Conservation (phyloP, 1,284 basidiomycete genomes). For the Papiliotrema flavescens region DNA sequence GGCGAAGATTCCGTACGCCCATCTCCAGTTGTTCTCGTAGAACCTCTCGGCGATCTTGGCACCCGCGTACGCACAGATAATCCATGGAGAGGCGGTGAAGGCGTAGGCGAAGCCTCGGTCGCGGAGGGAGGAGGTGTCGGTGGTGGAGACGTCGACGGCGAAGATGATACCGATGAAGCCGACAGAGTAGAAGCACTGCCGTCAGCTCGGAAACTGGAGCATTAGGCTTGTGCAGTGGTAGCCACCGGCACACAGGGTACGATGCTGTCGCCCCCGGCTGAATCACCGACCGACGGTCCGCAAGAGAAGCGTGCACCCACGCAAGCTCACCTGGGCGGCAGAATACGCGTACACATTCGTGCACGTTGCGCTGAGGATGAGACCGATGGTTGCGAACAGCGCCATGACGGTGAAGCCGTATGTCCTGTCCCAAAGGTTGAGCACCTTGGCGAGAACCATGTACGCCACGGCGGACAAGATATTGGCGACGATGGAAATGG, state of each 20-base stretch:
- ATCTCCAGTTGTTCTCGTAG: constrained; percentile 43
- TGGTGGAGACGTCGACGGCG: constrained; percentile 48
- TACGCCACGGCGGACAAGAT: constrained; percentile 35
- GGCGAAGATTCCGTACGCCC: constrained; percentile 48
- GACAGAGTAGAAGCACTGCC: constrained; percentile 31
- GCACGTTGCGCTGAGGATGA: constrained; percentile 39
- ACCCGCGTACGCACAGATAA: constrained; percentile 49
- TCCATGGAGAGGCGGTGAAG: constrained; percentile 48
- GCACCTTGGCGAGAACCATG: constrained; percentile 35
- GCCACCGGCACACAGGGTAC: no score
- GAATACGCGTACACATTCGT: constrained; percentile 35
- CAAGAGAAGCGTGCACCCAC: no score
- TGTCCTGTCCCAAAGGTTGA: constrained; percentile 38
- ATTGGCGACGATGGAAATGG: constrained; percentile 37
- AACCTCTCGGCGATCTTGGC: constrained; percentile 39
- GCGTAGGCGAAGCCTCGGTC: constrained; percentile 49
- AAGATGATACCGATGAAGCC: constrained; percentile 47
- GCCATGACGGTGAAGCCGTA: constrained; percentile 30
- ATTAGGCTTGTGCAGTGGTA: no score
- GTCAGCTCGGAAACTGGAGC: background rate
- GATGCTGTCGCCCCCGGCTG: no score
- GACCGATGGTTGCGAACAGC: constrained; percentile 30
- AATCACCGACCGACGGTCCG: no score
- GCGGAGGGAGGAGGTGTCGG: constrained; percentile 46
- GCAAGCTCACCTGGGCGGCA: constrained; percentile 7